A percentile compares a stretch with the other conserved stretches of the same genome.
phyloP scores from a whole-genome alignment of 192 early-diverging fungal genomes.

The Diversispora epigaea region DNA sequence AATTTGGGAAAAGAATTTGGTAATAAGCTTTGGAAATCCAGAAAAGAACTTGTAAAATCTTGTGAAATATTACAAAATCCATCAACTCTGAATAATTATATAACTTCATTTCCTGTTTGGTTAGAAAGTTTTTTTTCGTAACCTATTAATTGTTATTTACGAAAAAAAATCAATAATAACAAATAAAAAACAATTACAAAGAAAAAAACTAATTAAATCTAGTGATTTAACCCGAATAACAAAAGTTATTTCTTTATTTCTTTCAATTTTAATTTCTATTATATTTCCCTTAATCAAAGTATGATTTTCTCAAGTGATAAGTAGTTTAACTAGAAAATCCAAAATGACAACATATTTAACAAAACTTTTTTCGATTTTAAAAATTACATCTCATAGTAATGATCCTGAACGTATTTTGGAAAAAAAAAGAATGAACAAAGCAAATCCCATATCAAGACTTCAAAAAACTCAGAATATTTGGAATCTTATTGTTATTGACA shows the following conservation, averaged over 20 bases:
- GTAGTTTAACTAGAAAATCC: neutral
- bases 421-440: neutral
- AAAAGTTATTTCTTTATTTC: neutral
- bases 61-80: neutral
- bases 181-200: neutral
- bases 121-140: neutral
- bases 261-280: neutral
- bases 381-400: neutral
- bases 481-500: neutral
- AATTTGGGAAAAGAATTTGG: neutral
- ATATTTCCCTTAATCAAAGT: neutral
- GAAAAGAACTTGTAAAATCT: neutral
- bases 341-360: neutral
- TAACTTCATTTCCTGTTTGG: neutral
- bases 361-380: neutral
- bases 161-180: neutral
- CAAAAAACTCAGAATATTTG: neutral
- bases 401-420: neutral
- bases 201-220: neutral
- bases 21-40: neutral
- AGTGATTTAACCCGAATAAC: neutral
- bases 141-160: neutral
- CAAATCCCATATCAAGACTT: neutral
- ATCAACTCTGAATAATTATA: neutral
- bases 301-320: neutral